Base-by-base conservation (phyloP, 73 alveolate species). In the Stentor roeselii region DNA sequence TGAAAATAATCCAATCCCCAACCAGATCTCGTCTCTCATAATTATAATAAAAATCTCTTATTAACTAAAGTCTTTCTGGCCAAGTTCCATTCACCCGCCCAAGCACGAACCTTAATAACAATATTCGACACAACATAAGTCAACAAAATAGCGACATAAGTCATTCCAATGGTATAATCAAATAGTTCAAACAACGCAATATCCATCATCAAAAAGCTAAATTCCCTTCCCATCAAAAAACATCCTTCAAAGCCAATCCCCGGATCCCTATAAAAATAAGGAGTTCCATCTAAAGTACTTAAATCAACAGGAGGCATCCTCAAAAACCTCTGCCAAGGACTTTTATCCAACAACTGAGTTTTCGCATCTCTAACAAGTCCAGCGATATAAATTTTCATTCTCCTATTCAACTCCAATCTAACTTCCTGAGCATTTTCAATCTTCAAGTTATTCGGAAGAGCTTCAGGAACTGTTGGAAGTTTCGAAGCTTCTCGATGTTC, bases 31-130 rank as follows among this genome's bases (percentile, higher is more conserved):
- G n/a, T n/a, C n/a, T n/a, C n/a, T n/a, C n/a, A n/a, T n/a, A n/a
- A n/a, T 50, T 50, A 50, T 50, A 50, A 50, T 50, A 50, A 50
- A 50, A 50, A 50, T 21, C 67, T 50, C 67, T 50, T 60, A 90
- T 90, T 92, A 59, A 90, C 86, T 80, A 87, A 89, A 60, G 95
- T 90, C 82, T 90, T 90, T 82, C 91, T 90, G 2, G 94, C 75
- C 0, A 90, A 88, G 78, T 90, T 90, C 82, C 59, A 82, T 67
- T 87, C 90, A 58, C 95, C 95, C 31, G 87, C 82, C 32, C 32
- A 80, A 3, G 50, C 60, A 59, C 95, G 86, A 38, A 90, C 76
- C 78, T 77, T 83, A 75, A 82, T 76, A 32, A 87, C 77, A n/a
- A 87, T 32, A 78, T 84, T 75, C 78, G 84, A 89, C 59, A 59